phyloP scores from a whole-genome alignment of 352 stramenopile genomes.

The Elongisporangium senticosum region DNA sequence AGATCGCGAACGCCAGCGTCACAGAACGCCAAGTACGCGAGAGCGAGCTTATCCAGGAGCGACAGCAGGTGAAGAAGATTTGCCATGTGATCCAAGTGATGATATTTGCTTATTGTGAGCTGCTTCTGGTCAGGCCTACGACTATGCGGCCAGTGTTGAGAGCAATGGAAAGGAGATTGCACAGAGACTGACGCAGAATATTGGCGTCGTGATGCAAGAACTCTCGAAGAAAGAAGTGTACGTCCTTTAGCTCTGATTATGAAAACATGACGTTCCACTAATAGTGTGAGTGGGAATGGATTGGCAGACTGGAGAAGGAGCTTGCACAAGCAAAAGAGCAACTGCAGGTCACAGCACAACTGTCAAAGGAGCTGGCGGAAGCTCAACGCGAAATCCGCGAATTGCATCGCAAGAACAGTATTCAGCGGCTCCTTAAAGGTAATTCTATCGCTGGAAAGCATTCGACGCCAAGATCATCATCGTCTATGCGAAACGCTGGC shows the following conservation, averaged over 20 bases:
- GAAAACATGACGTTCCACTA: neutral
- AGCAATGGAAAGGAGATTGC: conserved; percentile 37
- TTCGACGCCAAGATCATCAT: conserved; percentile 2
- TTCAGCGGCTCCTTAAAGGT: conserved; percentile 56
- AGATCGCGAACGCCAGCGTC: conserved; percentile 21
- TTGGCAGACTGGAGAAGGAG: conserved; percentile 52
- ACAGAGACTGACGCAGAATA: conserved; percentile 37
- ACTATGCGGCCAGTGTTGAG: conserved; percentile 45
- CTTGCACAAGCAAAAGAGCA: conserved; percentile 52
- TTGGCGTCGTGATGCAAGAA: conserved; percentile 46
- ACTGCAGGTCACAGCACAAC: conserved; percentile 33
- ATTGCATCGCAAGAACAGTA: conserved; percentile 56
- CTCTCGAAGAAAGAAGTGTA: conserved; percentile 63
- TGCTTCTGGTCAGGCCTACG: conserved; percentile 34
- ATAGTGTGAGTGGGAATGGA: neutral
- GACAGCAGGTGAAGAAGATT: conserved; percentile 34
- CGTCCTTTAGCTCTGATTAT: neutral
- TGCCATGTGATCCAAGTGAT: neutral
- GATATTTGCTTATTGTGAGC: neutral
- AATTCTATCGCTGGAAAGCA: conserved; percentile 9
- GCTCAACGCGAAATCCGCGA: conserved; percentile 76
- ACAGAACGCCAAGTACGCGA: conserved; percentile 54
- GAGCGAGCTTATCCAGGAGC: conserved; percentile 50
- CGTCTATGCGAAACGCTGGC: conserved; percentile 2
- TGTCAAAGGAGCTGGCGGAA: conserved; percentile 61